These are phyloP conservation scores for Mycena epipterygia DNA, from an alignment of 768 basidiomycete genomes.

Conservation along the genomic window DNA sequence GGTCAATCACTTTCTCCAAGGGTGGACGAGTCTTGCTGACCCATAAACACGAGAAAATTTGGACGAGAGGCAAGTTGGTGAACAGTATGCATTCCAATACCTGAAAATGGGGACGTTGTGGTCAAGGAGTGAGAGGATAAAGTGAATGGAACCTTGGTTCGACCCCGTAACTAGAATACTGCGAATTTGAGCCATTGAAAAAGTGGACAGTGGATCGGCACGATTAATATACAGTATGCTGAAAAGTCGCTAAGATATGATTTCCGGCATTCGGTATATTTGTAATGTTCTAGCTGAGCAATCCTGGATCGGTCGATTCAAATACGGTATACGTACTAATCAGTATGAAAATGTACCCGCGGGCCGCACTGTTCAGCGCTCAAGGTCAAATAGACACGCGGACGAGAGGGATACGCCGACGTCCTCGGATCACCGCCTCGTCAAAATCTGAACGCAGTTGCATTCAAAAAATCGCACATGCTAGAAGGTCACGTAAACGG, in stretches of 20 bases:
- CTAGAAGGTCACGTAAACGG: too few relatives aligned
- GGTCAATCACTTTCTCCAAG: background rate
- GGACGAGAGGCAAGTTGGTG: constrained; percentile 15
- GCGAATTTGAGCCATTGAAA: background rate
- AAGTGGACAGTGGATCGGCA: background rate
- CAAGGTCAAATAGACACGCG: too few relatives aligned
- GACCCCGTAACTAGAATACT: constrained; percentile 7
- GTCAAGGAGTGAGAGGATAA: too few relatives aligned
- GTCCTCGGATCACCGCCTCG: too few relatives aligned
- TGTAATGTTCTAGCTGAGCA: background rate
- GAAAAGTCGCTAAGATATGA: too few relatives aligned
- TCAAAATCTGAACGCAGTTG: too few relatives aligned
- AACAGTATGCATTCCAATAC: constrained; percentile 24
- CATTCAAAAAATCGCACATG: too few relatives aligned
- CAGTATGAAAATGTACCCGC: too few relatives aligned
- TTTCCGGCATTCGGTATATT: background rate
- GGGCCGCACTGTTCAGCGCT: too few relatives aligned
- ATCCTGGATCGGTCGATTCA: background rate
- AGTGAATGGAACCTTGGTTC: constrained; percentile 13
- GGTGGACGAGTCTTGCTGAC: background rate
- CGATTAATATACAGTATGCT: too few relatives aligned
- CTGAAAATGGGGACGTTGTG: background rate
- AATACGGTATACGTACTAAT: too few relatives aligned
- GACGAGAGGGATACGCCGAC: too few relatives aligned
- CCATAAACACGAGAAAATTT: constrained; percentile 26